These are phyloP conservation scores for Rutstroemia sydowiana DNA, from an alignment of 2,329 filamentous ascomycete species.

Conservation along the genomic window DNA sequence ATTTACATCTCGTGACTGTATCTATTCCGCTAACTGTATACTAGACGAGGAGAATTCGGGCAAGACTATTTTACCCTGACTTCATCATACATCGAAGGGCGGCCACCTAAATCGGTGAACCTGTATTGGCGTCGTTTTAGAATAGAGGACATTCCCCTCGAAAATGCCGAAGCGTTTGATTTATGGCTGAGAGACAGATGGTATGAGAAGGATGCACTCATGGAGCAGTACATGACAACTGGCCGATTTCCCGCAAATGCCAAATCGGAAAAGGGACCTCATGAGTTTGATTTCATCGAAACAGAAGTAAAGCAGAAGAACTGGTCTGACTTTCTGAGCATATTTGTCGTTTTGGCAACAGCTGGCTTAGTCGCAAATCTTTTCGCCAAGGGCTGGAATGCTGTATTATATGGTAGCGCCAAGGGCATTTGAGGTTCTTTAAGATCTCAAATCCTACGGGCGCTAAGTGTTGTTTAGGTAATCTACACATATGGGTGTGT, in stretches of 20 bases:
- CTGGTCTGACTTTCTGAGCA: conserved; percentile 28
- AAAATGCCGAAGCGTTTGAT: conserved; percentile 68
- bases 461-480: not conserved
- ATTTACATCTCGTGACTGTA: not conserved
- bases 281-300: conserved; percentile 25
- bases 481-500: not conserved
- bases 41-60: conserved; percentile 65
- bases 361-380: conserved; percentile 25
- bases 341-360: conserved; percentile 27
- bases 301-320: conserved; percentile 28
- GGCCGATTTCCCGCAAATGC: conserved; percentile 61
- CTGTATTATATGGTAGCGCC: not conserved
- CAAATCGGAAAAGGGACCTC: conserved; percentile 11
- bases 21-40: conserved; percentile 3
- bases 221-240: conserved; percentile 73
- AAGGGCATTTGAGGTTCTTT: not conserved
- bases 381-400: conserved; percentile 20
- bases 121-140: conserved; percentile 91
- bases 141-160: conserved; percentile 71
- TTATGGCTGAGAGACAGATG: conserved; percentile 79
- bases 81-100: conserved; percentile 82
- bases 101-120: conserved; percentile 89
- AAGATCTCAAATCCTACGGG: not conserved
- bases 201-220: conserved; percentile 83
- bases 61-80: conserved; percentile 83